Evolutionary conservation across 768 basidiomycete genomes (phyloP).

Genomic region (Clitopilus hobsonii): DNA sequence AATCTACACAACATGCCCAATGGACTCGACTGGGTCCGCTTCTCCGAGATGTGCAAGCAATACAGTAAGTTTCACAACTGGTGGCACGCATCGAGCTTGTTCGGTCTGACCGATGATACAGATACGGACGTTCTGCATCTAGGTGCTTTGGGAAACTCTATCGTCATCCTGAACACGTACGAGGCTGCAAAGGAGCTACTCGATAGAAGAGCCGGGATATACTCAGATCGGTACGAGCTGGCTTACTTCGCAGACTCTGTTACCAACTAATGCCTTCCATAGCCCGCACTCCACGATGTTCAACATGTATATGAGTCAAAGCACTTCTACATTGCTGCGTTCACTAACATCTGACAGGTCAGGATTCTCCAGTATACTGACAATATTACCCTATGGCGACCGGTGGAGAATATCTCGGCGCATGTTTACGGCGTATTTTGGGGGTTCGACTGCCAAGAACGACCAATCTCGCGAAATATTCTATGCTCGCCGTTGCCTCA

Average conservation of each 20-base stretch:
- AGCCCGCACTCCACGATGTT: constrained; percentile 10
- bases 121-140: constrained; percentile 20
- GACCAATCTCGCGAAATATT: background rate
- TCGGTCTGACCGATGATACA: background rate
- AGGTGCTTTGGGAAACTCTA: constrained; percentile 12
- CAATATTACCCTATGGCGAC: background rate
- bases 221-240: constrained; percentile 15
- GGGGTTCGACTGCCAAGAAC: background rate
- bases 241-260: background rate
- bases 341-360: background rate
- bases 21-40: constrained; percentile 8
- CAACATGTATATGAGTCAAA: background rate
- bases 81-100: background rate
- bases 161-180: constrained; percentile 17
- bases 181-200: constrained; percentile 17
- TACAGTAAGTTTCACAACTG: constrained; percentile 3
- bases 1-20: constrained; percentile 9
- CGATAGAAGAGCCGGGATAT: constrained; percentile 15
- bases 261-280: background rate
- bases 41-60: constrained; percentile 11
- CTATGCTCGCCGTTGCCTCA: background rate
- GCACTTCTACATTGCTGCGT: background rate
- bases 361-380: background rate
- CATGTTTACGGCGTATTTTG: background rate
- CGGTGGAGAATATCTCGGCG: background rate